A percentile compares a stretch with the other conserved stretches of the same genome.
Conservation (phyloP, 345 rosid species). For the Lepidium aucheri region DNA sequence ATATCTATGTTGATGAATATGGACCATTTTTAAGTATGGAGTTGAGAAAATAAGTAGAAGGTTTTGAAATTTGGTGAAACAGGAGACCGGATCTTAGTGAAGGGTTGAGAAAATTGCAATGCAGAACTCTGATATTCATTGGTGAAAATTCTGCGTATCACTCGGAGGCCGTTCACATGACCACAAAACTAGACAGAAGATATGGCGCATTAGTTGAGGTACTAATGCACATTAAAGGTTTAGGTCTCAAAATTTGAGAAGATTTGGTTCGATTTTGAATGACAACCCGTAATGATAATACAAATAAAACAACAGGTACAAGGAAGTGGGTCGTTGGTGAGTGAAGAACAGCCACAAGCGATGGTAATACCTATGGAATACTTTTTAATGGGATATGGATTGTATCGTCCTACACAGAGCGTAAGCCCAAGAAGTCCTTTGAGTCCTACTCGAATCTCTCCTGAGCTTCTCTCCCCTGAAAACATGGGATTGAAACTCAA, state of each 20-base stretch:
- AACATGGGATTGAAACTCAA: constrained; percentile 98
- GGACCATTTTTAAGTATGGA: background rate
- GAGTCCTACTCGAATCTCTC: constrained; percentile 72
- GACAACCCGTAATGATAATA: background rate
- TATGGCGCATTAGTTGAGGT: constrained; percentile 91
- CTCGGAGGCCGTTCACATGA: constrained; percentile 77
- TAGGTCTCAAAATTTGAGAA: too few species aligned
- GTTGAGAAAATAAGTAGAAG: background rate
- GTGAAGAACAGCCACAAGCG: constrained; percentile 96
- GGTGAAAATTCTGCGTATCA: constrained; percentile 89
- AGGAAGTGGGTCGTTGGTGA: constrained; percentile 93
- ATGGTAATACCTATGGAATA: constrained; percentile 93
- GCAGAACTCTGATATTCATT: constrained; percentile 77
- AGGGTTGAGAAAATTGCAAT: constrained; percentile 61
- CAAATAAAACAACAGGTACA: constrained; percentile 47
- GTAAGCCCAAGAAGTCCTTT: constrained; percentile 90
- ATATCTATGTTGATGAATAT: background rate
- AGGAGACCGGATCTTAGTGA: constrained; percentile 89
- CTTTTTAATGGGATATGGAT: constrained; percentile 73
- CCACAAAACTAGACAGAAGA: constrained; percentile 71
- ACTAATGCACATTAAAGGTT: background rate
- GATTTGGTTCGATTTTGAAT: background rate
- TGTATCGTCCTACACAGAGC: constrained; percentile 64
- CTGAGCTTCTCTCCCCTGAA: constrained; percentile 94
- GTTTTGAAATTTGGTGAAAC: constrained; percentile 7